Percentiles rank a stretch among this genome's conserved stretches.
Conservation (phyloP, 352 stramenopile genomes). For the Phytophthora uliginosa region DNA sequence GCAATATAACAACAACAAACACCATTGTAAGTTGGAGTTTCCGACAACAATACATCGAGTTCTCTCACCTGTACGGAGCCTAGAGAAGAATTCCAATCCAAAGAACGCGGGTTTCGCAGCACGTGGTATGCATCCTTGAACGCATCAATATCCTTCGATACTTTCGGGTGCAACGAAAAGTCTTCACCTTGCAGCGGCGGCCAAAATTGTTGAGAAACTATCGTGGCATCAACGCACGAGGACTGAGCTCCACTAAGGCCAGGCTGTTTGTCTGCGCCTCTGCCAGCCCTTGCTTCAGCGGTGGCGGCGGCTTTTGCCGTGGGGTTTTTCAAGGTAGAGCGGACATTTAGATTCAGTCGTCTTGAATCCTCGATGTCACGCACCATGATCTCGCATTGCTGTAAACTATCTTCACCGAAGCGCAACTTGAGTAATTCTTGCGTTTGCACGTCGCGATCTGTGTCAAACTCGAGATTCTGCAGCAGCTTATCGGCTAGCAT, state of each 20-base stretch:
- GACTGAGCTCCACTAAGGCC: neutral
- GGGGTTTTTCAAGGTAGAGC: constrained; percentile 47
- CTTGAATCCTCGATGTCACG: constrained; percentile 98
- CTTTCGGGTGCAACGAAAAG: constrained; percentile 90
- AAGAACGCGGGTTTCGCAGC: constrained; percentile 94
- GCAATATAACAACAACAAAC: neutral
- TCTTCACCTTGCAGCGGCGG: constrained; percentile 95
- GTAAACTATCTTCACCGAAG: constrained; percentile 96
- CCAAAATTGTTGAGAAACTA: constrained; percentile 99
- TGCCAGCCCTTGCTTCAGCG: constrained; percentile 10
- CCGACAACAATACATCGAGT: neutral
- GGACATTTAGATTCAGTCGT: constrained; percentile 93
- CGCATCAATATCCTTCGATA: constrained; percentile 82
- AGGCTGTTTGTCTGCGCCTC: neutral
- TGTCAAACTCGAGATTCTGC: constrained; percentile 95
- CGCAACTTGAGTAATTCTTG: constrained; percentile 98
- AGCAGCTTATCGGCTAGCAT: constrained; percentile 98
- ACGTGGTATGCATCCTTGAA: constrained; percentile 94
- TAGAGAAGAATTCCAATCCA: constrained; percentile 95
- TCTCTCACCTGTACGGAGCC: constrained; percentile 91
- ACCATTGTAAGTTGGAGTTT: neutral
- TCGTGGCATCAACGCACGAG: constrained; percentile 89
- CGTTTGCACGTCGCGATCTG: constrained; percentile 95
- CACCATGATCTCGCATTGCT: constrained; percentile 99
- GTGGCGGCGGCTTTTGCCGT: neutral